Evolutionary conservation across 2,329 filamentous ascomycete genomes (phyloP).

Genomic region (Zymoseptoria crescenta): DNA sequence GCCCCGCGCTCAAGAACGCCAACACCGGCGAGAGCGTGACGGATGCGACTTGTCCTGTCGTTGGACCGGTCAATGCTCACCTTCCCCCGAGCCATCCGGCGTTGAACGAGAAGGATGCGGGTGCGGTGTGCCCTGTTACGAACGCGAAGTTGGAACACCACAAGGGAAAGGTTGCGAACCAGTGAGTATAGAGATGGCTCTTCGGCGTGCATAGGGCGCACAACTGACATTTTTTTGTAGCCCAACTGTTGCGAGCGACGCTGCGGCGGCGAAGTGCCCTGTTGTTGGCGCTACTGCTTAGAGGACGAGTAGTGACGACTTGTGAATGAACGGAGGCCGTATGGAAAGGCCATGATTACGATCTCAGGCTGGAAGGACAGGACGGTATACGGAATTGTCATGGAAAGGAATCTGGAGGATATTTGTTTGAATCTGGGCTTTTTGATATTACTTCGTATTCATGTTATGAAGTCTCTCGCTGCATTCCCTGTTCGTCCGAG

Average conservation of each 20-base stretch:
- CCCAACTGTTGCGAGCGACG: constrained; percentile 32
- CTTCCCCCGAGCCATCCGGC: constrained; percentile 38
- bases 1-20: constrained; percentile 36
- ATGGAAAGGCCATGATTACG: not conserved
- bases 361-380: not conserved
- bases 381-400: not conserved
- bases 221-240: not conserved
- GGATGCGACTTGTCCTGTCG: constrained; percentile 38
- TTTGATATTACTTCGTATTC: not conserved
- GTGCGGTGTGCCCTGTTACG: constrained; percentile 37
- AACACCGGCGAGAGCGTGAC: constrained; percentile 34
- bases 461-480: not conserved
- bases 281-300: constrained; percentile 29
- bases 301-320: not conserved
- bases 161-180: constrained; percentile 34
- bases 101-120: constrained; percentile 31
- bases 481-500: not conserved
- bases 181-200: constrained; percentile 13
- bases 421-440: not conserved
- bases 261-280: constrained; percentile 35
- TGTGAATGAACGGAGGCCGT: not conserved
- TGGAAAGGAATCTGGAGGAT: not conserved
- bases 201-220: not conserved
- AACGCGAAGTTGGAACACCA: constrained; percentile 39
- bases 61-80: constrained; percentile 34